phyloP scores from a whole-genome alignment of 257 asterid species.

The Schizonepeta tenuifolia region DNA sequence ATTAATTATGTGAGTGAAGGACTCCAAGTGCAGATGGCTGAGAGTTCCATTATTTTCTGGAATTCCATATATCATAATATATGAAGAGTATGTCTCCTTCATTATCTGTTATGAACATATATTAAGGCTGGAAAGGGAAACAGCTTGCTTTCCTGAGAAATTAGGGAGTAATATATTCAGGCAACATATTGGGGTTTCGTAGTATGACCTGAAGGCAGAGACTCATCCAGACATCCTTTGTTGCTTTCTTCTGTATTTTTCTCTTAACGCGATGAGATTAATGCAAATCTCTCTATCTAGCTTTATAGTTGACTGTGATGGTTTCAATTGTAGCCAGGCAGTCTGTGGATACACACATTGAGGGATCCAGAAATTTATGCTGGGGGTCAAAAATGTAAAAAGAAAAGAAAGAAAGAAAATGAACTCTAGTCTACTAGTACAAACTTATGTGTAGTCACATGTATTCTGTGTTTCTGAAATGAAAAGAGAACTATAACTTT shows the following conservation, averaged over 20 bases:
- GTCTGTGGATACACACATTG: background rate
- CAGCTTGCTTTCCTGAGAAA: conserved; percentile 2
- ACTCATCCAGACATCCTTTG: background rate
- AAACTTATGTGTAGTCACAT: background rate
- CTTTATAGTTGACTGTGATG: background rate
- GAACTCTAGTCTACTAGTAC: background rate
- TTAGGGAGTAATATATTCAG: background rate
- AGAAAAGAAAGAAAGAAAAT: background rate
- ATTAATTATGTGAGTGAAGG: background rate
- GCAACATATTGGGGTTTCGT: background rate
- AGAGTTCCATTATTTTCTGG: background rate
- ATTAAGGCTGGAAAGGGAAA: background rate
- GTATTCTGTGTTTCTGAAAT: background rate
- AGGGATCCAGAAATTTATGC: background rate
- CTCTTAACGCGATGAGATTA: background rate
- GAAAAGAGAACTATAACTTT: background rate
- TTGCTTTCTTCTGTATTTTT: background rate
- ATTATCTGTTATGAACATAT: background rate
- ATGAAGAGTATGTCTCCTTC: conserved; percentile 8
- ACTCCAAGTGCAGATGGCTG: conserved; percentile 17
- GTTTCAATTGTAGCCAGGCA: background rate
- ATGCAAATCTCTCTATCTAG: conserved; percentile 7
- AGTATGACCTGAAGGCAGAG: conserved; percentile 15
- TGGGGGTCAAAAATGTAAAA: background rate
- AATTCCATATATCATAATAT: background rate